Conservation (phyloP, 75 land plant genomes). For the Cryptomeria japonica region DNA sequence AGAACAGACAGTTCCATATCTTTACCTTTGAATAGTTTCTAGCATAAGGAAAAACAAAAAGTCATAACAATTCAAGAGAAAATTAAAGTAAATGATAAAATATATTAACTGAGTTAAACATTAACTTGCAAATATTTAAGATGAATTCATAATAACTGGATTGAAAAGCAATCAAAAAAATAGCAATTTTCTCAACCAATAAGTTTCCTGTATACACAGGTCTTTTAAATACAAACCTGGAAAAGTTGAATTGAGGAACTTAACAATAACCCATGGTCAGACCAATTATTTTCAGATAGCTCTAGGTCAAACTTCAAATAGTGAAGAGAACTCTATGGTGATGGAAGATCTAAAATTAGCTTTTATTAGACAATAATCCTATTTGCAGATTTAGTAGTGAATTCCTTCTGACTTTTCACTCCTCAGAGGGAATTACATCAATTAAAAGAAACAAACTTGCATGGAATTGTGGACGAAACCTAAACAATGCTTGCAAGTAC, state of each 20-base stretch:
- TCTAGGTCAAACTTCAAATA: background rate
- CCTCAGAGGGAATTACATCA: background rate
- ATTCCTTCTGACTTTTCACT: background rate
- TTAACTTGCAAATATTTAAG: background rate
- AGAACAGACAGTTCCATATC: slow-evolving; percentile 81
- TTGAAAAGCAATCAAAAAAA: background rate
- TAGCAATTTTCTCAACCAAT: background rate
- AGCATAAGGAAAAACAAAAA: background rate
- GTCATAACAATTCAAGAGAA: background rate
- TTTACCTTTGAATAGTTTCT: slow-evolving; percentile 83
- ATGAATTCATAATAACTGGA: background rate
- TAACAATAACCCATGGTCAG: background rate
- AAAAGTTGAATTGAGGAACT: background rate
- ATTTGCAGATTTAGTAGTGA: background rate
- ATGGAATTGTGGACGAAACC: background rate
- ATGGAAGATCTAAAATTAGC: background rate
- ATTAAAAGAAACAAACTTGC: background rate
- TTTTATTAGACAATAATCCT: background rate
- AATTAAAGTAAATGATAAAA: background rate
- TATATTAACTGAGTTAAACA: background rate
- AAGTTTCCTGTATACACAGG: background rate
- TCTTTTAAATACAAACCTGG: background rate
- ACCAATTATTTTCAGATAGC: background rate
- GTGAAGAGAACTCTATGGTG: background rate
- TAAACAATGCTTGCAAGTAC: background rate